These are phyloP conservation scores for Bassia scoparia DNA, from an alignment of 148 eudicot species.

Conservation along the genomic window DNA sequence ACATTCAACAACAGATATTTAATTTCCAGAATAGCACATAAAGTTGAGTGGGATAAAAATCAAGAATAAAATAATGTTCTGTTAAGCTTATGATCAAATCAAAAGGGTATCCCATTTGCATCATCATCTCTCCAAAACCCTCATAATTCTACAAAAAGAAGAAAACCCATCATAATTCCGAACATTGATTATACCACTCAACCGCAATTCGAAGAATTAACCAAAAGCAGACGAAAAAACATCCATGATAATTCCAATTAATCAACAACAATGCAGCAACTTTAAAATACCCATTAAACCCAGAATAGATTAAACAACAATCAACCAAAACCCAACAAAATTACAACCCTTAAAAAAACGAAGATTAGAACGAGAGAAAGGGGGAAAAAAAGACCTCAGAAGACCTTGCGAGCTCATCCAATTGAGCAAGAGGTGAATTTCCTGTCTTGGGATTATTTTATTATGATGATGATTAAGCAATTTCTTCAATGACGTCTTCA, in stretches of 20 bases:
- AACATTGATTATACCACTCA: background rate
- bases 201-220: background rate
- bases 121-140: background rate
- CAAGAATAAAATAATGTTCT: background rate
- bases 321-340: background rate
- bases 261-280: too few species aligned
- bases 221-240: too few species aligned
- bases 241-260: too few species aligned
- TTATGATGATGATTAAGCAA: conserved; percentile 37
- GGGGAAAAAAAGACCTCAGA: conserved; percentile 46
- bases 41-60: background rate
- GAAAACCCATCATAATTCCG: too few species aligned
- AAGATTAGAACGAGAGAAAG: background rate
- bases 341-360: background rate
- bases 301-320: background rate
- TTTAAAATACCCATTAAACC: background rate
- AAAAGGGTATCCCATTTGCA: background rate
- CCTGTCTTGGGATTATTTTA: conserved; percentile 39
- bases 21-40: background rate
- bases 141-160: background rate
- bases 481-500: conserved; percentile 81
- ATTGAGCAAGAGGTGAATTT: conserved; percentile 50
- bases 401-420: conserved; percentile 71
- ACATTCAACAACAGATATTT: too few species aligned
- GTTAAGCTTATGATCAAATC: background rate